phyloP scores from a whole-genome alignment of 306 rosid species.

The Malus sylvestris region DNA sequence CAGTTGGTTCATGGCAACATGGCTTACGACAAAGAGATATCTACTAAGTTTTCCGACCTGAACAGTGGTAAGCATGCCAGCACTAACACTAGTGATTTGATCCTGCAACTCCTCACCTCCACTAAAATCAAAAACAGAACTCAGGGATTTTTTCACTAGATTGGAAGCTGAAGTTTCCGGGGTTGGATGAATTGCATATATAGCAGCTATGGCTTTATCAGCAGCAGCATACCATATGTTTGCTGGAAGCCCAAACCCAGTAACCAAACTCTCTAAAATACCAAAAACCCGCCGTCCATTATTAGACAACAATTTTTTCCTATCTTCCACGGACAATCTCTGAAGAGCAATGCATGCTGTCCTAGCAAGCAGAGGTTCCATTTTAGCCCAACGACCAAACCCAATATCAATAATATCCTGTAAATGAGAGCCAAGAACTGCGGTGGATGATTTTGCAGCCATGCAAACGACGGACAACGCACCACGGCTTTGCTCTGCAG shows the following conservation, averaged over 20 bases:
- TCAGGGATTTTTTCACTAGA: conserved; percentile 56
- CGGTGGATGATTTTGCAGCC: conserved; percentile 76
- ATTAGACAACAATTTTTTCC: conserved; percentile 56
- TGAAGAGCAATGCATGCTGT: conserved; percentile 83
- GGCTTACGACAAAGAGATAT: conserved; percentile 70
- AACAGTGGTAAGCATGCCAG: conserved; percentile 41
- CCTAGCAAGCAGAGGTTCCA: conserved; percentile 90
- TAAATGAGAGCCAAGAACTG: conserved; percentile 70
- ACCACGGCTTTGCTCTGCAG: conserved; percentile 89
- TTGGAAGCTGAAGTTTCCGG: conserved; percentile 74
- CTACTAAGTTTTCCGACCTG: conserved; percentile 64
- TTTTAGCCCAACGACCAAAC: conserved; percentile 95
- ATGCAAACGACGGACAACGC: conserved; percentile 86
- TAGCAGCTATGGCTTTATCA: conserved; percentile 79
- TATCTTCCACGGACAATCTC: conserved; percentile 79
- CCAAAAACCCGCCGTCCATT: conserved; percentile 57
- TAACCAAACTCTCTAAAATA: conserved; percentile 62
- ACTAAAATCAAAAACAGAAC: conserved; percentile 45
- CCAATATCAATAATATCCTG: conserved; percentile 91
- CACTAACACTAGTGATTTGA: conserved; percentile 37
- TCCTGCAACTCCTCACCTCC: conserved; percentile 45
- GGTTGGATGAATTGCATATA: conserved; percentile 74
- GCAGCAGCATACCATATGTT: conserved; percentile 92
- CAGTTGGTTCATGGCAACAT: conserved; percentile 87
- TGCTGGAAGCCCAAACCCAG: conserved; percentile 75